These are phyloP conservation scores for Pisolithus tinctorius DNA, from an alignment of 768 basidiomycete genomes.

Conservation along the genomic window DNA sequence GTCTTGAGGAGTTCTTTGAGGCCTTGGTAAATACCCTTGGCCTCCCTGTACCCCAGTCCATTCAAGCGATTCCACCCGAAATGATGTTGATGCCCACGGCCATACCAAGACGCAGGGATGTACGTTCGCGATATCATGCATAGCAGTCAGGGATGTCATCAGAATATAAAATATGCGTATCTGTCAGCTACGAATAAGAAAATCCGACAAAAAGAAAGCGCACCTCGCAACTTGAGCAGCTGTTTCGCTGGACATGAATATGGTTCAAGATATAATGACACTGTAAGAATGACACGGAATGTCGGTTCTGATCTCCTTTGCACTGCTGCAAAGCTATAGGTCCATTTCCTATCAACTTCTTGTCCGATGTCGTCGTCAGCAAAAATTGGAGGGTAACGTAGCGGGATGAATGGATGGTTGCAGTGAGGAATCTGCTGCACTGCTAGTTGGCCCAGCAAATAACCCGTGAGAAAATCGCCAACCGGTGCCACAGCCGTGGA, in stretches of 20 bases:
- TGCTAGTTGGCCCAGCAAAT: not conserved
- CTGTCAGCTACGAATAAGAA: not conserved
- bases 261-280: not conserved
- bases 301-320: not conserved
- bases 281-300: not conserved
- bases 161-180: not conserved
- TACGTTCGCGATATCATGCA: not conserved
- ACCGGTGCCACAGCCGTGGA: too few species aligned
- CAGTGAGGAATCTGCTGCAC: not conserved
- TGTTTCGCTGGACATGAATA: slow-evolving; percentile 24
- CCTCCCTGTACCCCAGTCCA: slow-evolving; percentile 49
- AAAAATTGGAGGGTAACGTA: too few species aligned
- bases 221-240: slow-evolving; percentile 33
- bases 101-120: not conserved
- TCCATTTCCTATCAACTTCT: not conserved
- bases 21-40: slow-evolving; percentile 64
- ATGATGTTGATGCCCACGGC: not conserved
- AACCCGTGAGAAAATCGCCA: too few species aligned
- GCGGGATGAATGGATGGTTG: not conserved
- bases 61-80: not conserved
- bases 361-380: not conserved
- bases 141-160: not conserved
- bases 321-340: not conserved
- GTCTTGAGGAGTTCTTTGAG: slow-evolving; percentile 71
- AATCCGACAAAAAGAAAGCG: not conserved